Evolutionary conservation across 1,284 basidiomycete species (phyloP).

Genomic region (Ustilago curta): DNA sequence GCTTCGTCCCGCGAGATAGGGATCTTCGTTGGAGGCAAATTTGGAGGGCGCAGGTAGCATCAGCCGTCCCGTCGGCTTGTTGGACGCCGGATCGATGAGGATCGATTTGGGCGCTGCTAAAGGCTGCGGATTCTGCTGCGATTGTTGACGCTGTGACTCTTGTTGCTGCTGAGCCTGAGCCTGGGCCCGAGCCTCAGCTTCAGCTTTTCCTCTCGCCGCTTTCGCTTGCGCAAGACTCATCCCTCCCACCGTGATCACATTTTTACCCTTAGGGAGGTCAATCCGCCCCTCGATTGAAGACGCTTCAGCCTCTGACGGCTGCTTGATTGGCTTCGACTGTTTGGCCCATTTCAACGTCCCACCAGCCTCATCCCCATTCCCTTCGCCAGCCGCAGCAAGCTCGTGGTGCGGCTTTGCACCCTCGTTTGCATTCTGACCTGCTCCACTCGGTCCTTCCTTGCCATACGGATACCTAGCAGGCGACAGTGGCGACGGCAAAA

Average conservation of each 20-base stretch:
- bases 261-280: slow-evolving; percentile 19
- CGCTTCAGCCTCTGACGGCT: neutral
- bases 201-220: slow-evolving; percentile 18
- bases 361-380: neutral
- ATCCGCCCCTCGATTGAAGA: neutral
- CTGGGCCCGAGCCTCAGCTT: slow-evolving; percentile 1
- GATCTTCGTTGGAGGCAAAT: slow-evolving; percentile 17
- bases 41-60: slow-evolving; percentile 24
- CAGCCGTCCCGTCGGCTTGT: slow-evolving; percentile 10
- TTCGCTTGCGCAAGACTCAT: slow-evolving; percentile 21
- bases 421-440: neutral
- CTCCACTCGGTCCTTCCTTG: slow-evolving; percentile 17
- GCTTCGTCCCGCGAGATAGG: slow-evolving; percentile 13
- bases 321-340: neutral
- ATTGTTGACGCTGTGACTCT: neutral
- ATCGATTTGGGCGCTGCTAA: slow-evolving; percentile 10
- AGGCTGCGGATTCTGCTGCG: neutral
- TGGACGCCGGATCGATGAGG: neutral
- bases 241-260: slow-evolving; percentile 29
- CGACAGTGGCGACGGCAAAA: slow-evolving; percentile 40
- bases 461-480: slow-evolving; percentile 51
- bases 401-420: neutral
- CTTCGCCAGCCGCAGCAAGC: neutral
- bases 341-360: slow-evolving; percentile 14
- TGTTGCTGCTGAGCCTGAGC: neutral